Evolutionary conservation across 768 basidiomycete genomes (phyloP).

Genomic region (Erythrobasidium yunnanense): DNA sequence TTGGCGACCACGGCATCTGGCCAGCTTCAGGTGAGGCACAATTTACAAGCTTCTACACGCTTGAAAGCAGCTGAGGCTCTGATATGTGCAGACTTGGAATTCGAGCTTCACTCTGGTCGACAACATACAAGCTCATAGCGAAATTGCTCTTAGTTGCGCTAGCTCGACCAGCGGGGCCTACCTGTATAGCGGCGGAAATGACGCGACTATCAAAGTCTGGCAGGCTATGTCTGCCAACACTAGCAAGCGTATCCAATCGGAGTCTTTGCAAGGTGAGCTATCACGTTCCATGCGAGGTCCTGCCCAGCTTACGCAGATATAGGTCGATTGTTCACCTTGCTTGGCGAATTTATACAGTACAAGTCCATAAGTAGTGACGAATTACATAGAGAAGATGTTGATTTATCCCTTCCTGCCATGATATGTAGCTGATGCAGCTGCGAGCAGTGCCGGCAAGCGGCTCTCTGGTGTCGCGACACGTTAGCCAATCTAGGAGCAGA

Average conservation of each 20-base stretch:
- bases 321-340: constrained; percentile 34
- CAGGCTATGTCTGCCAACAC: neutral
- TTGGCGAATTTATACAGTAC: constrained; percentile 62
- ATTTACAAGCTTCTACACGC: neutral
- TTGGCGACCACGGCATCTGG: constrained; percentile 19
- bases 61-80: neutral
- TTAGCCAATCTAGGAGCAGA: constrained; percentile 77
- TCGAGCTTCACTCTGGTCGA: constrained; percentile 74
- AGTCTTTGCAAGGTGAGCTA: constrained; percentile 10
- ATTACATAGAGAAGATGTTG: constrained; percentile 53
- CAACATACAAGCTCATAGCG: constrained; percentile 68
- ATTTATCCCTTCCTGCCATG: neutral
- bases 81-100: constrained; percentile 65
- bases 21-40: neutral
- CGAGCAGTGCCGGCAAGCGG: constrained; percentile 75
- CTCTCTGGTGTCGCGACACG: constrained; percentile 82
- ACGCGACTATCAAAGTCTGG: constrained; percentile 66
- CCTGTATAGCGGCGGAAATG: constrained; percentile 72
- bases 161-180: constrained; percentile 43
- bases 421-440: neutral
- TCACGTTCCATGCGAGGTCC: neutral
- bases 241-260: neutral
- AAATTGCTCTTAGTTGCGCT: constrained; percentile 76
- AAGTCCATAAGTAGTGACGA: constrained; percentile 68
- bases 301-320: neutral